Evolutionary conservation across 257 asterid species (phyloP).

Genomic region (Nemophila menziesii): DNA sequence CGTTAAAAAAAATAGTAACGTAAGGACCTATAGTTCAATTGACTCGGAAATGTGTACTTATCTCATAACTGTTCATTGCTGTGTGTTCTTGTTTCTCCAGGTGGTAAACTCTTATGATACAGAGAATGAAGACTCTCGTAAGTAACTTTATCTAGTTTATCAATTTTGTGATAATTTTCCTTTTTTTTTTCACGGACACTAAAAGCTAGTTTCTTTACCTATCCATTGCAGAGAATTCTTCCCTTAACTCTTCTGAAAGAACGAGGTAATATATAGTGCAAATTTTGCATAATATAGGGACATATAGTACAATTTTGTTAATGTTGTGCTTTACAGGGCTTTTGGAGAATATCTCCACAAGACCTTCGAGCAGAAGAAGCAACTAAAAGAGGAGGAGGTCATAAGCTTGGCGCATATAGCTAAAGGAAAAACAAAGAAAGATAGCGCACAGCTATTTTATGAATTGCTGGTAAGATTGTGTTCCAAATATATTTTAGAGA

Average conservation of each 20-base stretch:
- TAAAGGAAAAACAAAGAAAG: conserved; percentile 44
- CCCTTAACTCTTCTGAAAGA: conserved; percentile 26
- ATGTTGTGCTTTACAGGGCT: conserved; percentile 26
- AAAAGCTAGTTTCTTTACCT: conserved; percentile 2
- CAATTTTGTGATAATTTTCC: no score
- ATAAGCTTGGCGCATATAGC: conserved; percentile 33
- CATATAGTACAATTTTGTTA: background rate
- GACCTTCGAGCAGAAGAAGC: conserved; percentile 36
- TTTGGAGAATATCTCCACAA: conserved; percentile 31
- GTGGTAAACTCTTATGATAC: conserved; percentile 30
- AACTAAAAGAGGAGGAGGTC: conserved; percentile 18
- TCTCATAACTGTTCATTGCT: no score
- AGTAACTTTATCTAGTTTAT: conserved; percentile 4
- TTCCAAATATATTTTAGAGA: no score
- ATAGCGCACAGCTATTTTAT: conserved; percentile 54
- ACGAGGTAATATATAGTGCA: no score
- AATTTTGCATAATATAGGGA: no score
- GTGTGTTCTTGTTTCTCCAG: conserved; percentile 25
- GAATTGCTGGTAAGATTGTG: conserved; percentile 94
- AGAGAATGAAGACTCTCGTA: conserved; percentile 27
- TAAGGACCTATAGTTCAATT: no score
- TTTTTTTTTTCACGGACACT: background rate
- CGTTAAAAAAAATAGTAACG: no score
- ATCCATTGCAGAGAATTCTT: background rate
- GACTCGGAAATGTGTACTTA: no score